Evolutionary conservation across 345 rosid species (phyloP).

Genomic region (Rhizophora apiculata): DNA sequence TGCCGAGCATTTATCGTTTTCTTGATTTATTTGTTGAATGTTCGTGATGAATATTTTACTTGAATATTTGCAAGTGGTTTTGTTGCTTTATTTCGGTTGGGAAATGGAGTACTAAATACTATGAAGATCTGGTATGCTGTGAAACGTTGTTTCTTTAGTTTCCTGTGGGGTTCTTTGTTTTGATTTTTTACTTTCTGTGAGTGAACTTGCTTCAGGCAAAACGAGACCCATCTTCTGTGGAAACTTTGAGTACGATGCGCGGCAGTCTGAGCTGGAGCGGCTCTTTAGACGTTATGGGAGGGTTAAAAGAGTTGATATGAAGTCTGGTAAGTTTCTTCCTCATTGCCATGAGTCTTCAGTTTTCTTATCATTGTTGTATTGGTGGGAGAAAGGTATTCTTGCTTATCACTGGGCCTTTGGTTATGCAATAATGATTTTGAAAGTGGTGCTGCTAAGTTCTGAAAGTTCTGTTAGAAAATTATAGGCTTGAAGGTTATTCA

Average conservation of each 20-base stretch:
- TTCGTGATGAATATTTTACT: no score
- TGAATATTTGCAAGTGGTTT: no score
- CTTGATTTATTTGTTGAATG: no score
- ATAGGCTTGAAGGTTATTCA: background rate
- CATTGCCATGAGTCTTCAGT: background rate
- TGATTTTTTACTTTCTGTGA: background rate
- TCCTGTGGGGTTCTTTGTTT: background rate
- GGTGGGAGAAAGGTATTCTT: background rate
- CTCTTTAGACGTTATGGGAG: conserved; percentile 82
- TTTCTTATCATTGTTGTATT: background rate
- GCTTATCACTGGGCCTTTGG: no score
- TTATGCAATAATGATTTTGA: background rate
- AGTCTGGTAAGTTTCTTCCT: conserved; percentile 61
- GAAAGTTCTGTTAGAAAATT: background rate
- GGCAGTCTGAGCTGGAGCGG: conserved; percentile 77
- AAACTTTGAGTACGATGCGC: conserved; percentile 87
- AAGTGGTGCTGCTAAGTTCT: background rate
- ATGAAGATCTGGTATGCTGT: no score
- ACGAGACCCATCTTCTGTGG: conserved; percentile 95
- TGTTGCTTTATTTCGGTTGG: no score
- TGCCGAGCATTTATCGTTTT: no score
- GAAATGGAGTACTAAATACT: no score
- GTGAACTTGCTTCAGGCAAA: conserved; percentile 4
- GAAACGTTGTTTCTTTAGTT: background rate
- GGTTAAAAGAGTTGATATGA: conserved; percentile 91